phyloP scores from a whole-genome alignment of 2,329 filamentous ascomycete species.

The Aspergillus sp. region DNA sequence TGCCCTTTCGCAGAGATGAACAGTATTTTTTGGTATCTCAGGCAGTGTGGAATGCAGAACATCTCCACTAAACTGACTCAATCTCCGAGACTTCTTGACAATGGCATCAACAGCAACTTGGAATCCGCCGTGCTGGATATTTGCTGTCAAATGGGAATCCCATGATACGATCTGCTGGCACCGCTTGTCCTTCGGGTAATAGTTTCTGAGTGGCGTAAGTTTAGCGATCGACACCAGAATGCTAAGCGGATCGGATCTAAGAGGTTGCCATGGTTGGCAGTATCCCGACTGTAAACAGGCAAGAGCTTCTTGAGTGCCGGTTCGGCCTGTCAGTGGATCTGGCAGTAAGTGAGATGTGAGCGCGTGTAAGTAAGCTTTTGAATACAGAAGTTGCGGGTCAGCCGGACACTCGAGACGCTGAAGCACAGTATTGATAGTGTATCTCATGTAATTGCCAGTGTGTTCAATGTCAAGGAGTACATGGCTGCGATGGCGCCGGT shows the following conservation, averaged over 20 bases:
- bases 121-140: conserved; percentile 44
- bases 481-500: conserved; percentile 41
- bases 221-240: conserved; percentile 30
- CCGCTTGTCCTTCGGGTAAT: conserved; percentile 45
- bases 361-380: conserved; percentile 61
- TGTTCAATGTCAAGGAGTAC: conserved; percentile 42
- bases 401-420: conserved; percentile 58
- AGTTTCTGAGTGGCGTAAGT: conserved; percentile 40
- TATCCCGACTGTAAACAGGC: conserved; percentile 50
- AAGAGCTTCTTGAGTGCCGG: conserved; percentile 62
- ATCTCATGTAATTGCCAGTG: conserved; percentile 48
- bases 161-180: conserved; percentile 48
- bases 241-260: conserved; percentile 15
- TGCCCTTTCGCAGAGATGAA: conserved; percentile 15
- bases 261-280: conserved; percentile 51
- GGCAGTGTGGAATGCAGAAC: background rate
- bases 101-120: conserved; percentile 14
- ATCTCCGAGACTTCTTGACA: conserved; percentile 1
- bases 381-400: conserved; percentile 56
- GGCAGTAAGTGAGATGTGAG: conserved; percentile 59
- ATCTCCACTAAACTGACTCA: conserved; percentile 8
- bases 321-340: conserved; percentile 58
- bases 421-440: conserved; percentile 55
- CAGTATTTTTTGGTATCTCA: background rate
- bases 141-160: conserved; percentile 38